Evolutionary conservation across 2,329 filamentous ascomycete genomes (phyloP).

Genomic region (Cladosporium cucumerinum): DNA sequence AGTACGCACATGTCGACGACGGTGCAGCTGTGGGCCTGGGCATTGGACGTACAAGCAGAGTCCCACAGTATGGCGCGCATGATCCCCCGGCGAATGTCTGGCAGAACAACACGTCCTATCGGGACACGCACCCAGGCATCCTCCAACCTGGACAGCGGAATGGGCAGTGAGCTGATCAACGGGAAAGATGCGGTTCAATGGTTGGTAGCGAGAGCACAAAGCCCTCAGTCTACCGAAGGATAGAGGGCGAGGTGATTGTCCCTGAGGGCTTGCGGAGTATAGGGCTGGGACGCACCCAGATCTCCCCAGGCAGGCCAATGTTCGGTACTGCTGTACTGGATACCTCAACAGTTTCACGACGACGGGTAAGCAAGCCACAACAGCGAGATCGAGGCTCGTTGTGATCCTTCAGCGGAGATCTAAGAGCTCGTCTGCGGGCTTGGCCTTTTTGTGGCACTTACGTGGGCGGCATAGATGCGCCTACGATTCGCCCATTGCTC

Average conservation of each 20-base stretch:
- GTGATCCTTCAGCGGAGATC: not conserved
- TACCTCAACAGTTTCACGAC: not conserved
- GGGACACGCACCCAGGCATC: not conserved
- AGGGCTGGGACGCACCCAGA: not conserved
- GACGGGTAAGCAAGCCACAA: not conserved
- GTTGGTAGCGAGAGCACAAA: not conserved
- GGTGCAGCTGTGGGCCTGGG: not conserved
- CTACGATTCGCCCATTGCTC: not conserved
- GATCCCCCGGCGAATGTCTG: not conserved
- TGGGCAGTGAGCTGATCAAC: not conserved
- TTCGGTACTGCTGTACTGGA: not conserved
- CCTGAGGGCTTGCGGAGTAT: not conserved
- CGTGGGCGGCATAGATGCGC: not conserved
- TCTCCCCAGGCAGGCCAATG: not conserved
- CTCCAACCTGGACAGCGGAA: conserved; percentile 3
- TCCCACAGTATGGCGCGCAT: not conserved
- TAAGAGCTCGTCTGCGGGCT: not conserved
- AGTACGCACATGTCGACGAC: conserved; percentile 15
- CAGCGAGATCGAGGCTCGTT: not conserved
- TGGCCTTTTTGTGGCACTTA: not conserved
- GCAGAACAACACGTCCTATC: conserved; percentile 8
- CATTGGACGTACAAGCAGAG: not conserved
- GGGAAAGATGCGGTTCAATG: not conserved
- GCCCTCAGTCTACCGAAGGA: not conserved
- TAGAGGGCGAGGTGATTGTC: not conserved